Conservation (phyloP, 805 yeast species). For the Zygotorulaspora chibaensis region DNA sequence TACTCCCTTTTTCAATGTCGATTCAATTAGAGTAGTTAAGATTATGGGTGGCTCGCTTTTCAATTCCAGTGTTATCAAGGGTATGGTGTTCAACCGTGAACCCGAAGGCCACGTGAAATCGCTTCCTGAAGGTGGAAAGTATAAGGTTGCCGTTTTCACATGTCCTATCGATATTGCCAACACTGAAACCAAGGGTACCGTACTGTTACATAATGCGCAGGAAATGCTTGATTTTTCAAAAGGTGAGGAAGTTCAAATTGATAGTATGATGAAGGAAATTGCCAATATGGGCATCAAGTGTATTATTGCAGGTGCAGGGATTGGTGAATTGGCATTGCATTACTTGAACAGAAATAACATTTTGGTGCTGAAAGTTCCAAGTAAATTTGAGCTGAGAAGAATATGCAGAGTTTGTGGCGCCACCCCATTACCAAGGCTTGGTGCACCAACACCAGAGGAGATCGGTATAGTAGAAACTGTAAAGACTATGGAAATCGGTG, state of each 20-base stretch:
- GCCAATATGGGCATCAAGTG: slow-evolving; percentile 81
- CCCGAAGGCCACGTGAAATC: slow-evolving; percentile 89
- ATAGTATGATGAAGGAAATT: slow-evolving; percentile 76
- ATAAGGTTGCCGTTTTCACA: slow-evolving; percentile 89
- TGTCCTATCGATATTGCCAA: slow-evolving; percentile 92
- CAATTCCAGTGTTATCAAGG: slow-evolving; percentile 77
- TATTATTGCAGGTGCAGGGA: slow-evolving; percentile 88
- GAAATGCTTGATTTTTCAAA: slow-evolving; percentile 94
- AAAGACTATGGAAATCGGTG: slow-evolving; percentile 92
- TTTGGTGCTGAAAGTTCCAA: slow-evolving; percentile 81
- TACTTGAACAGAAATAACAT: slow-evolving; percentile 84
- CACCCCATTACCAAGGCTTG: slow-evolving; percentile 87
- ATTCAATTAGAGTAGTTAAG: slow-evolving; percentile 90
- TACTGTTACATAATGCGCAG: slow-evolving; percentile 87
- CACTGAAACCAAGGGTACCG: slow-evolving; percentile 98
- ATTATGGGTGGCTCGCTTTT: slow-evolving; percentile 86
- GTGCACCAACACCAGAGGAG: slow-evolving; percentile 94
- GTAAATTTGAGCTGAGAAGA: slow-evolving; percentile 91
- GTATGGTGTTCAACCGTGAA: slow-evolving; percentile 97
- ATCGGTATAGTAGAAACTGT: slow-evolving; percentile 84
- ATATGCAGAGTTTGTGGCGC: slow-evolving; percentile 96
- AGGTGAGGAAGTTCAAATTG: slow-evolving; percentile 94
- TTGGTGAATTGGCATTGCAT: slow-evolving; percentile 91
- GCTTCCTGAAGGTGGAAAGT: slow-evolving; percentile 43
- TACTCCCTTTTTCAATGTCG: slow-evolving; percentile 66